Conservation (phyloP, 139 green algal species). For the Chlorella sp. region DNA sequence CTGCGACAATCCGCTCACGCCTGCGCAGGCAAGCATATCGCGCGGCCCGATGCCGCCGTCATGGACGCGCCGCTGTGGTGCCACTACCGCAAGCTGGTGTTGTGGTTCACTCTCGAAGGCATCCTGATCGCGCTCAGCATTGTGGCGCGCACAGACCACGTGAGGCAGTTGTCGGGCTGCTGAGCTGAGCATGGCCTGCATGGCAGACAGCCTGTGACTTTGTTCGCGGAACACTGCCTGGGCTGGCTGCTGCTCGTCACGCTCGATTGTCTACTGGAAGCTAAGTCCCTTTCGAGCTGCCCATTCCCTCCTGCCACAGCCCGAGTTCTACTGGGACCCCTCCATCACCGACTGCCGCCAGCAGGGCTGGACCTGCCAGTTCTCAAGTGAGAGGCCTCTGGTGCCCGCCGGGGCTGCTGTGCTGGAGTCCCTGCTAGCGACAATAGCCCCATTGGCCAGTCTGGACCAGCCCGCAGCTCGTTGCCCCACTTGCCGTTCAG, state of each 20-base stretch:
- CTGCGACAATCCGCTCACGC: background rate
- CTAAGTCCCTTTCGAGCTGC: no score
- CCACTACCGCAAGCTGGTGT: slow-evolving; percentile 35
- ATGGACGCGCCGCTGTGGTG: slow-evolving; percentile 31
- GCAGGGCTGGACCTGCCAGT: slow-evolving; percentile 10
- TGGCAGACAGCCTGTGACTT: no score
- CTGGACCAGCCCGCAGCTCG: no score
- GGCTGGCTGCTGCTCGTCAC: no score
- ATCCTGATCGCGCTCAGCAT: slow-evolving; percentile 31
- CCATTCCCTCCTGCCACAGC: no score
- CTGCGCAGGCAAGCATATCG: background rate
- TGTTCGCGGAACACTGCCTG: no score
- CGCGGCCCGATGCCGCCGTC: background rate
- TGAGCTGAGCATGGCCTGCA: no score
- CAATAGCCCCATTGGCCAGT: no score
- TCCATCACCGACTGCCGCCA: slow-evolving; percentile 10
- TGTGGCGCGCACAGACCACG: background rate
- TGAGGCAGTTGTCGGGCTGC: background rate
- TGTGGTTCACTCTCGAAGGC: slow-evolving; percentile 20
- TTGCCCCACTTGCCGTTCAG: no score
- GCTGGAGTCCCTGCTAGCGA: no score
- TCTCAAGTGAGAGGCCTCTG: background rate
- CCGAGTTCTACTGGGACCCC: background rate
- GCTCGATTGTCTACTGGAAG: no score
- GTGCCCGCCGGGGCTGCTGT: no score